Evolutionary conservation across 78 protist species (phyloP).

Genomic region (Speleostelium caveatum): DNA sequence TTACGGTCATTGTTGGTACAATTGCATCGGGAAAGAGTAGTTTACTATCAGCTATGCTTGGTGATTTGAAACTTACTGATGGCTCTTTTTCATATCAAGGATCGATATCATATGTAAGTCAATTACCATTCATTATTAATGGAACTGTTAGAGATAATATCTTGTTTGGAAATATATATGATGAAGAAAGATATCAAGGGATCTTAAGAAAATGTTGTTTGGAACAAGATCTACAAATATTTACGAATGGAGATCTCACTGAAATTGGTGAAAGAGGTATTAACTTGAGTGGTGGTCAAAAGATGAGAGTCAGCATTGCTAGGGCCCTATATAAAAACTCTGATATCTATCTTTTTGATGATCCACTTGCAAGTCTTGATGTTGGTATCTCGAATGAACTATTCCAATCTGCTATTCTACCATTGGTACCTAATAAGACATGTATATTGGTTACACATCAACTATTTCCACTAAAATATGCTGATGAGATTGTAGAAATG

Average conservation of each 20-base stretch:
- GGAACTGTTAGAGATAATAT: slow-evolving; percentile 94
- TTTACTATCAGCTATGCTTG: slow-evolving; percentile 84
- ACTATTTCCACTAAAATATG: slow-evolving; percentile 57
- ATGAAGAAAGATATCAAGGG: slow-evolving; percentile 60
- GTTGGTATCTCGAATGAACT: slow-evolving; percentile 89
- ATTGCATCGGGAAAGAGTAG: slow-evolving; percentile 90
- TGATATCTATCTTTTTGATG: slow-evolving; percentile 91
- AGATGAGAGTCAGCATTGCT: slow-evolving; percentile 97
- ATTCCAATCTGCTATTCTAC: slow-evolving; percentile 66
- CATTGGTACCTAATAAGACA: slow-evolving; percentile 59
- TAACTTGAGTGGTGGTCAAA: slow-evolving; percentile 98
- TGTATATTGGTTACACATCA: slow-evolving; percentile 90
- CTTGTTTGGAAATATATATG: slow-evolving; percentile 80
- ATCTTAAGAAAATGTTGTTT: slow-evolving; percentile 90
- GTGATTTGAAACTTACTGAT: slow-evolving; percentile 63
- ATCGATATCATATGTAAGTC: slow-evolving; percentile 82
- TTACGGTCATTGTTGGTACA: slow-evolving; percentile 64
- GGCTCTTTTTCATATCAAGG: slow-evolving; percentile 42
- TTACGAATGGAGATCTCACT: slow-evolving; percentile 93
- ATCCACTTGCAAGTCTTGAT: slow-evolving; percentile 89
- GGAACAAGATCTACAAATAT: slow-evolving; percentile 76
- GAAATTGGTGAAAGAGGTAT: slow-evolving; percentile 96
- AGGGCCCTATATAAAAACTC: slow-evolving; percentile 92
- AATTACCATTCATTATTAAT: slow-evolving; percentile 94
- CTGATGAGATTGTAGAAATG: slow-evolving; percentile 69